Evolutionary conservation across 106 monocot species (phyloP), one percentile per base, ranked within the genome.

Genomic region (Posidonia australis): DNA sequence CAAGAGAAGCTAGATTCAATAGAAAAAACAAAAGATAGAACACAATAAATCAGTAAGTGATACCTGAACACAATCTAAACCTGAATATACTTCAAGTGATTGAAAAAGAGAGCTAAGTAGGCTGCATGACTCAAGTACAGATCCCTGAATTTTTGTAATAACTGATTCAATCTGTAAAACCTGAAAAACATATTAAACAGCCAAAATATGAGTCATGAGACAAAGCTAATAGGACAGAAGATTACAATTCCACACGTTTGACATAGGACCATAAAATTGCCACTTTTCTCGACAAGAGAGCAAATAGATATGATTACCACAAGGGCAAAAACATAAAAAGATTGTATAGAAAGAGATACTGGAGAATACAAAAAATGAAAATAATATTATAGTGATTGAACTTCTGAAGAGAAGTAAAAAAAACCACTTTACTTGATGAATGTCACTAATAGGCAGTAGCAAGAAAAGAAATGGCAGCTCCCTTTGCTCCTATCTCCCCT

Each of bases 81-180:
- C 27, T 67, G 59, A 54, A 31, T 75, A 68, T 31, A 51, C 49
- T 19, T 16, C 47, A 30, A 66, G 42, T 24, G 74, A 70, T 54
- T 64, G 68, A 45, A 68, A 46, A 9, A 75, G 25, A 66, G 80
- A 69, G 36, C 49, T 54, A 58, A 90, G 25, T 29, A 72, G 60
- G 65, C 66, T 67, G 52, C 80, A 87, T 18, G 75, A 42, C 49
- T 80, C 76, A 45, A 80, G 43, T 9, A 70, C 67, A 28, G 27
- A 77, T 72, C 68, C 48, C 41, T 67, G 77, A 65, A 96, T 76
- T 55, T 84, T 90, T 12, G 43, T 71, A 48, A 85, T 70, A 25
- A 74, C 23, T 36, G 74, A 56, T 47, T 96, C 96, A 32, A 84
- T 77, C 59, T 83, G 82, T 23, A 84, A 61, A 67, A 82, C 84